Evolutionary conservation across 768 basidiomycete genomes (phyloP).

Genomic region (Agrocybe praecox): DNA sequence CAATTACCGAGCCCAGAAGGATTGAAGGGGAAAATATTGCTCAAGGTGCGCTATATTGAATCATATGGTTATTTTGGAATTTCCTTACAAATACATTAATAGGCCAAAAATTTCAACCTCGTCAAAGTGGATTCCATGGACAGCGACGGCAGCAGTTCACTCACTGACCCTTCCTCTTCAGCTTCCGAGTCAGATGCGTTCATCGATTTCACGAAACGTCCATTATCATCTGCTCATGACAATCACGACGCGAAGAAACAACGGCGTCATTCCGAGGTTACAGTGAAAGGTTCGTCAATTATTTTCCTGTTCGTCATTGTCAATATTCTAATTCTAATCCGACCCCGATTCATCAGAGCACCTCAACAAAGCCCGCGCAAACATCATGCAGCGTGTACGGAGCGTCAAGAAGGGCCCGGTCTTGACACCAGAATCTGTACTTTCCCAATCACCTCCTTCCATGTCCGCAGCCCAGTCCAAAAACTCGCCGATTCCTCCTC

Average conservation of each 20-base stretch:
- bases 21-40: slow-evolving; percentile 74
- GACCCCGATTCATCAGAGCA: slow-evolving; percentile 23
- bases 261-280: slow-evolving; percentile 26
- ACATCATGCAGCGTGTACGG: slow-evolving; percentile 19
- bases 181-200: slow-evolving; percentile 41
- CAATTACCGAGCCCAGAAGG: slow-evolving; percentile 87
- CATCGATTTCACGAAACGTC: slow-evolving; percentile 20
- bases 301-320: background rate
- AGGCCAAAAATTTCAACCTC: slow-evolving; percentile 82
- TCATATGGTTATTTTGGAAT: background rate
- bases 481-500: background rate
- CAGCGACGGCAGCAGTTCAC: slow-evolving; percentile 25
- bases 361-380: slow-evolving; percentile 36
- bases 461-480: background rate
- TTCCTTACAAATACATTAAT: background rate
- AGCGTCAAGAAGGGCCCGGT: slow-evolving; percentile 10
- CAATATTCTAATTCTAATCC: background rate
- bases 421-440: background rate
- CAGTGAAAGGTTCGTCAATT: slow-evolving; percentile 31
- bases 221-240: background rate
- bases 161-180: slow-evolving; percentile 27
- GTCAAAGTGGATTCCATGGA: slow-evolving; percentile 19
- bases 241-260: background rate
- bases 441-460: slow-evolving; percentile 2
- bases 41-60: slow-evolving; percentile 56